Evolutionary conservation across 2,329 filamentous ascomycete genomes (phyloP), one percentile per base, ranked within the genome.

Genomic region (Aspergillus piperis): DNA sequence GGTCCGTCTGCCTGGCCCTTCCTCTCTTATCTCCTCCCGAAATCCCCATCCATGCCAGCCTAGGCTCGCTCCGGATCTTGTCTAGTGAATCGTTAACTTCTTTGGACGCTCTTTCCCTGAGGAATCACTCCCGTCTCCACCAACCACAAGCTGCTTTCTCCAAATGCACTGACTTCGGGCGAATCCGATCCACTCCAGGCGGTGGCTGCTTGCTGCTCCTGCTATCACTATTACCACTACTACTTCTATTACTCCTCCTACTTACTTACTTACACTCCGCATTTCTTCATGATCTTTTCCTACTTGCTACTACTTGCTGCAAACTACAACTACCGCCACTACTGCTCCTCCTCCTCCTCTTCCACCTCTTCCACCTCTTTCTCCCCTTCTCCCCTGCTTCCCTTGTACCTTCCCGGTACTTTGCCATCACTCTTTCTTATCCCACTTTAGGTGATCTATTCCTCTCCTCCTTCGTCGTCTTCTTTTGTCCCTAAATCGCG

Each of bases 161-260:
- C 32, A 36, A 36, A 55, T 61, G 55, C 61, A 41, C 60, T 66
- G 58, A 61, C 61, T 62, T 67, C 64, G 65, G 65, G 65, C 62
- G 57, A 59, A 53, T 61, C 62, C 57, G 64, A 67, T 67, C 65
- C 65, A 67, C 65, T 64, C 62, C 59, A 54, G 19, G 54, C 39
- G 27, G 36, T 38, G 51, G 19, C 30, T 53, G 36, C 49, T 44
- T 27, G 44, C 50, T 57, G 49, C 56, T 53, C 36, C 30, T 30
- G 36, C 50, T 48, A 47, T 52, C 23, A 39, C 60, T 57, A 61
- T 51, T 47, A 41, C 54, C 32, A 53, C 52, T 47, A 51, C 47
- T 59, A 5, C 23, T 38, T 49, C 57, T 27, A 54, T 41, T n/a
- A 39, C 36, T 36, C 11, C 41, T 44, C 6, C 11, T 36, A 13